Conservation (phyloP, 169 alveolate species). For the Plasmodium cynomolgi region DNA sequence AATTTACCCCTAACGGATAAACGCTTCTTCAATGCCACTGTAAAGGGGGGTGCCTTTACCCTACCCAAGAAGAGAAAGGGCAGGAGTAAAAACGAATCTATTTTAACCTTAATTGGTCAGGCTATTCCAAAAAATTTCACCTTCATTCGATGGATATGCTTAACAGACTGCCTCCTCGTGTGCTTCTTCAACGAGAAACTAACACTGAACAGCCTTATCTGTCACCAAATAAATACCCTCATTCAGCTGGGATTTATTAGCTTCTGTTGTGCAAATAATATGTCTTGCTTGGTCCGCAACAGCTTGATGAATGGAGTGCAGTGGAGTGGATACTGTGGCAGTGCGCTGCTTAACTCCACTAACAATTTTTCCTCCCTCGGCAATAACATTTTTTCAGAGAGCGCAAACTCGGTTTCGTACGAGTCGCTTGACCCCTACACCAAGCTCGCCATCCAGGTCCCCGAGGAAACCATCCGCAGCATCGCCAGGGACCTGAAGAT, state of each 20-base stretch:
- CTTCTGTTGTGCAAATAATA: slow-evolving; percentile 39
- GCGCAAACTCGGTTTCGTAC: neutral
- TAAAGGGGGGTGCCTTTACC: slow-evolving; percentile 74
- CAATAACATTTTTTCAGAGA: slow-evolving; percentile 37
- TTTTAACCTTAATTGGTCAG: slow-evolving; percentile 69
- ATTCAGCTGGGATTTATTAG: slow-evolving; percentile 65
- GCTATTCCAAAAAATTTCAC: slow-evolving; percentile 75
- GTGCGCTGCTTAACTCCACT: slow-evolving; percentile 56
- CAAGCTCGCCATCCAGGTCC: slow-evolving; percentile 67
- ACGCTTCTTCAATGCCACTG: slow-evolving; percentile 73
- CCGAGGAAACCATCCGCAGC: slow-evolving; percentile 53
- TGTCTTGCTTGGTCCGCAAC: slow-evolving; percentile 65
- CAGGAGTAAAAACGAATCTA: slow-evolving; percentile 63
- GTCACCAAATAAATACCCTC: slow-evolving; percentile 68
- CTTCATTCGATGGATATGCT: slow-evolving; percentile 75
- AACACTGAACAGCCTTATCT: slow-evolving; percentile 61
- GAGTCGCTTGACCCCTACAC: slow-evolving; percentile 73
- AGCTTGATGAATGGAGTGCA: slow-evolving; percentile 76
- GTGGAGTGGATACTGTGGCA: slow-evolving; percentile 77
- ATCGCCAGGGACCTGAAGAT: slow-evolving; percentile 63
- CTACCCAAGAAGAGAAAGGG: slow-evolving; percentile 70
- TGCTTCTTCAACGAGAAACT: slow-evolving; percentile 71
- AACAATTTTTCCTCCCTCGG: slow-evolving; percentile 45
- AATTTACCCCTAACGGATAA: slow-evolving; percentile 71
- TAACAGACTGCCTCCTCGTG: slow-evolving; percentile 73